Evolutionary conservation across 768 basidiomycete species (phyloP).

Genomic region (Leccinellum rugosiceps): DNA sequence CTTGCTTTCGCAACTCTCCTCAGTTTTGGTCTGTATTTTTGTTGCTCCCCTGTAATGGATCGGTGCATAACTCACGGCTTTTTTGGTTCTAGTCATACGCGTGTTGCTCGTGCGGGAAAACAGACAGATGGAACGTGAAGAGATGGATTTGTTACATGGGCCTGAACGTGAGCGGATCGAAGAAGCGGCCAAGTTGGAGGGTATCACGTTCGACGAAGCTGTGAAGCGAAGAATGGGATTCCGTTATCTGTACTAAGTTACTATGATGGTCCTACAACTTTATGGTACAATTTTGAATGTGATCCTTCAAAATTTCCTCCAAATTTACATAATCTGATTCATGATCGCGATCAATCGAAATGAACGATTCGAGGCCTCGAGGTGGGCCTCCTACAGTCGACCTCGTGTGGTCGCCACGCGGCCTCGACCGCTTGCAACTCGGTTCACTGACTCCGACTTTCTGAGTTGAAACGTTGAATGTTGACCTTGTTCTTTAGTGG

Average conservation of each 20-base stretch:
- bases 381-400: too few species aligned
- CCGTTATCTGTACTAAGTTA: conserved; percentile 48
- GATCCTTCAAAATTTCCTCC: too few species aligned
- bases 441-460: neutral
- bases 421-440: neutral
- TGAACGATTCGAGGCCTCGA: too few species aligned
- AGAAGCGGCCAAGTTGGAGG: conserved; percentile 57
- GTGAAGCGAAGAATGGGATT: conserved; percentile 54
- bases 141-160: conserved; percentile 41
- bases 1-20: conserved; percentile 33
- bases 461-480: neutral
- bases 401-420: neutral
- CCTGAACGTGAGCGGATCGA: conserved; percentile 49
- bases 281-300: too few species aligned
- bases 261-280: too few species aligned
- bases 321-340: too few species aligned
- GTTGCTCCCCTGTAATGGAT: neutral
- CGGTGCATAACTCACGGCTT: neutral
- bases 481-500: neutral
- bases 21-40: conserved; percentile 30
- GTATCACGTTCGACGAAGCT: conserved; percentile 58
- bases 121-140: conserved; percentile 46
- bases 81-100: conserved; percentile 37
- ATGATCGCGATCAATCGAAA: too few species aligned
- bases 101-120: conserved; percentile 48